A percentile compares a stretch with the other conserved stretches of the same genome.
These are phyloP conservation scores for Amanita pseudoporphyria DNA, from an alignment of 768 basidiomycete genomes.

Conservation along the genomic window DNA sequence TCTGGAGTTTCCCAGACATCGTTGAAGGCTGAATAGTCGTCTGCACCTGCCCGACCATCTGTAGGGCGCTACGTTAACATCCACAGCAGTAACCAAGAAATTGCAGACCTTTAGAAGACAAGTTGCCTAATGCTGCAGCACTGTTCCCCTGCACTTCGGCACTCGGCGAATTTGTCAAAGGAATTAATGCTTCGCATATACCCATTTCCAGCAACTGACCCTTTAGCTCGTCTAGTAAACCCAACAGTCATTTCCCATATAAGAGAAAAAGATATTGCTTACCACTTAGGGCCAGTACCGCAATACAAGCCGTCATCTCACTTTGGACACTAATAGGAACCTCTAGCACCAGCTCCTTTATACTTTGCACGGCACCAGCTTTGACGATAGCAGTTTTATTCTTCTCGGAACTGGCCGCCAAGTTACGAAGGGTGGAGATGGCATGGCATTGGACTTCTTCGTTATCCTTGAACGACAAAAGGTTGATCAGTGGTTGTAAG, in stretches of 20 bases:
- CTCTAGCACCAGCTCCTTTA: constrained; percentile 91
- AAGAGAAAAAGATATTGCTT: constrained; percentile 17
- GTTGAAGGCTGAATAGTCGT: constrained; percentile 96
- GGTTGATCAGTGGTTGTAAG: constrained; percentile 89
- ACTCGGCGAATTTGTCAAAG: constrained; percentile 90
- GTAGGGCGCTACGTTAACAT: constrained; percentile 6
- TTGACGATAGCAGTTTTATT: constrained; percentile 98
- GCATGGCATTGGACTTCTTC: constrained; percentile 99
- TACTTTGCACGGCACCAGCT: constrained; percentile 92
- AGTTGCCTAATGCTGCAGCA: constrained; percentile 93
- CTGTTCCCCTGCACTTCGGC: constrained; percentile 99
- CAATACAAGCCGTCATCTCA: constrained; percentile 99
- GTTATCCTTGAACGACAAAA: constrained; percentile 97
- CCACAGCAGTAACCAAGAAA: not conserved
- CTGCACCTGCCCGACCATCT: constrained; percentile 69
- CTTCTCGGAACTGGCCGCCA: constrained; percentile 95
- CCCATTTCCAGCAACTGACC: constrained; percentile 97
- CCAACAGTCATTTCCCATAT: not conserved
- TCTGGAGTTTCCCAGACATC: constrained; percentile 98
- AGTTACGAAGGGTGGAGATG: constrained; percentile 92
- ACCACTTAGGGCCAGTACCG: constrained; percentile 94
- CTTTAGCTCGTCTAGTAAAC: constrained; percentile 79
- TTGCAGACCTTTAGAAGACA: constrained; percentile 84
- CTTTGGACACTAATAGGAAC: constrained; percentile 97
- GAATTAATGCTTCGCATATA: constrained; percentile 94